Percentiles rank a stretch among this genome's conserved stretches.
Conservation (phyloP, 257 asterid species). For the Henckelia pumila region DNA sequence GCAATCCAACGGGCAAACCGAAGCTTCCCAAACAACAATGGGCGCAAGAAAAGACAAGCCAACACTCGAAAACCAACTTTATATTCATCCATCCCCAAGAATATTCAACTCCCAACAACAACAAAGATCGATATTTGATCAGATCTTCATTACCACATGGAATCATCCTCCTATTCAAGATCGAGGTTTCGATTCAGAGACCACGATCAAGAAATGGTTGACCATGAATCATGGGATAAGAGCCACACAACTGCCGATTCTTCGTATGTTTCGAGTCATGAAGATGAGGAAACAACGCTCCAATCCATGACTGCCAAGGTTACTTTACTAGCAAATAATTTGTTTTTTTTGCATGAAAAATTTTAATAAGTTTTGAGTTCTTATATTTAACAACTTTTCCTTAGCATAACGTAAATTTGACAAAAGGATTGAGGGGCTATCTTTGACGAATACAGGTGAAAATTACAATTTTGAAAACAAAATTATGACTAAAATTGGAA, state of each 20-base stretch:
- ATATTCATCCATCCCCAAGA: background rate
- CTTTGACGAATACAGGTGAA: too few species aligned
- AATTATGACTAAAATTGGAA: too few species aligned
- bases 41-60: slow-evolving; percentile 31
- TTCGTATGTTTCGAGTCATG: slow-evolving; percentile 42
- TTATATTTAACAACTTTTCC: background rate
- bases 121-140: background rate
- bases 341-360: background rate
- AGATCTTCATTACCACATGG: slow-evolving; percentile 29
- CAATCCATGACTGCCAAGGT: slow-evolving; percentile 89
- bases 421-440: too few species aligned
- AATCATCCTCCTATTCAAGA: slow-evolving; percentile 31
- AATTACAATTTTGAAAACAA: too few species aligned
- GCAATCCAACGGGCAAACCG: slow-evolving; percentile 41
- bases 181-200: slow-evolving; percentile 61
- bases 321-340: background rate
- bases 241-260: slow-evolving; percentile 41
- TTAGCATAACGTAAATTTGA: background rate
- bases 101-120: background rate
- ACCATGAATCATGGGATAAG: slow-evolving; percentile 33
- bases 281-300: slow-evolving; percentile 43
- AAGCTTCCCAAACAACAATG: slow-evolving; percentile 41
- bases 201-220: slow-evolving; percentile 34
- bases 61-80: background rate
- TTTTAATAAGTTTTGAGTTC: background rate